Evolutionary conservation across 768 basidiomycete genomes (phyloP).

Genomic region (Ramaria rubella): DNA sequence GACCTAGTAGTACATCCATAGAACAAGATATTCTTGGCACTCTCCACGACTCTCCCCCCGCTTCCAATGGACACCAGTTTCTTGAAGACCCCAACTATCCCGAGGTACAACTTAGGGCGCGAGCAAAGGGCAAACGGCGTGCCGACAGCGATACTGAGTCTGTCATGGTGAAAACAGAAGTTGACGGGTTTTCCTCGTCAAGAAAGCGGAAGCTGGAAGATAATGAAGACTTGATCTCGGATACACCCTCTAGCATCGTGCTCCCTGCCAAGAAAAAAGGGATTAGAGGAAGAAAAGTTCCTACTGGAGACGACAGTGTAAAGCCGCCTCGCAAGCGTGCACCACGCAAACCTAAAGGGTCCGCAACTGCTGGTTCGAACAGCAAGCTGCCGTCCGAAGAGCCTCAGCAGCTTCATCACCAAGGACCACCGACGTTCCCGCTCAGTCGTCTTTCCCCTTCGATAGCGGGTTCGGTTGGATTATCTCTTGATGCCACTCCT

Average conservation of each 20-base stretch:
- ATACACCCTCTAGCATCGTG: slow-evolving; percentile 35
- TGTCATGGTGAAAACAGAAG: background rate
- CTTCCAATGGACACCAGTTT: slow-evolving; percentile 18
- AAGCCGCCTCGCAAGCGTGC: slow-evolving; percentile 48
- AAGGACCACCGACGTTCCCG: slow-evolving; percentile 56
- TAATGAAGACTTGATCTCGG: slow-evolving; percentile 20
- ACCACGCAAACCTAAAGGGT: slow-evolving; percentile 34
- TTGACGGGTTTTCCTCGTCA: slow-evolving; percentile 22
- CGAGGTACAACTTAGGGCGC: slow-evolving; percentile 29
- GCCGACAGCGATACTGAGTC: slow-evolving; percentile 50
- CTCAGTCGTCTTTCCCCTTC: slow-evolving; percentile 44
- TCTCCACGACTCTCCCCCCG: slow-evolving; percentile 22
- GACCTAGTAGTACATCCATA: slow-evolving; percentile 10
- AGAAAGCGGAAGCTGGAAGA: slow-evolving; percentile 53
- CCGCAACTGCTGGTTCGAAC: background rate
- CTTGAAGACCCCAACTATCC: slow-evolving; percentile 26
- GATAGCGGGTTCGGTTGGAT: slow-evolving; percentile 41
- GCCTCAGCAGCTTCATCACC: background rate
- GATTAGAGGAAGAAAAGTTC: slow-evolving; percentile 25
- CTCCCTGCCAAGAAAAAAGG: slow-evolving; percentile 37
- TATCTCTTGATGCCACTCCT: slow-evolving; percentile 63
- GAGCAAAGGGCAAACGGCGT: slow-evolving; percentile 39
- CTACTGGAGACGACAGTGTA: slow-evolving; percentile 42
- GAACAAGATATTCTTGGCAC: slow-evolving; percentile 7
- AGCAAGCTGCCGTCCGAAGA: slow-evolving; percentile 6